Percentiles rank a stretch among this genome's conserved stretches.
Evolutionary conservation across 2,329 filamentous ascomycete species (phyloP).

Genomic region (Fusarium tupiense): DNA sequence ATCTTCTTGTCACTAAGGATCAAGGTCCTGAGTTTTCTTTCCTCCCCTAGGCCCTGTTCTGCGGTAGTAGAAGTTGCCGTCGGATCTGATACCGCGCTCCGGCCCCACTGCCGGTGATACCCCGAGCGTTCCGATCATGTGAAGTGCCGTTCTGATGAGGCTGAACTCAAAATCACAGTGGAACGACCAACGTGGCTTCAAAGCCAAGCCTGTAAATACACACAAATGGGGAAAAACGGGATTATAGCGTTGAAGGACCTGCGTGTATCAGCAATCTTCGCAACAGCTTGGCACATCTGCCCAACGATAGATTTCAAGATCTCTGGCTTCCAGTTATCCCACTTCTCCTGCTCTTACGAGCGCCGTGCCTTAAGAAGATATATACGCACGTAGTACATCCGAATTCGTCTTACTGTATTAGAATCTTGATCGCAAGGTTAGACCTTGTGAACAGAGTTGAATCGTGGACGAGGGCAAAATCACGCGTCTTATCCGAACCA

Average conservation of each 20-base stretch:
- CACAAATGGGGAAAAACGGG: too few relatives aligned
- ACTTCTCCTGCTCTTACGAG: not conserved
- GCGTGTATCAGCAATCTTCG: not conserved
- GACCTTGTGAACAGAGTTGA: not conserved
- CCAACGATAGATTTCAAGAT: not conserved
- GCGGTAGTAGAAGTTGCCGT: not conserved
- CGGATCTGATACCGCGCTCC: not conserved
- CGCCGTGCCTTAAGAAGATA: not conserved
- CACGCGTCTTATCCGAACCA: not conserved
- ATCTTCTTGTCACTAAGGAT: too few relatives aligned
- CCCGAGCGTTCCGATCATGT: slow-evolving; percentile 12
- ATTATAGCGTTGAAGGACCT: too few relatives aligned
- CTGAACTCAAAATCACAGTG: not conserved
- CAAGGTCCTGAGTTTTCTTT: too few relatives aligned
- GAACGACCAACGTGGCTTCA: not conserved
- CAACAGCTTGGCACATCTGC: not conserved
- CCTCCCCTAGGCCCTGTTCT: not conserved
- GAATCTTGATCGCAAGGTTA: not conserved
- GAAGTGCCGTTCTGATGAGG: not conserved
- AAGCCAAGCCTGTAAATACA: not conserved
- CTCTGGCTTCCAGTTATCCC: not conserved
- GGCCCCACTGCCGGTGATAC: not conserved
- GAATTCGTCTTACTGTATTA: not conserved
- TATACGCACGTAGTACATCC: too few relatives aligned
- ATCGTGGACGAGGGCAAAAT: not conserved